Base-by-base conservation (phyloP, 139 green algal genomes). In the Chlorella sp. region DNA sequence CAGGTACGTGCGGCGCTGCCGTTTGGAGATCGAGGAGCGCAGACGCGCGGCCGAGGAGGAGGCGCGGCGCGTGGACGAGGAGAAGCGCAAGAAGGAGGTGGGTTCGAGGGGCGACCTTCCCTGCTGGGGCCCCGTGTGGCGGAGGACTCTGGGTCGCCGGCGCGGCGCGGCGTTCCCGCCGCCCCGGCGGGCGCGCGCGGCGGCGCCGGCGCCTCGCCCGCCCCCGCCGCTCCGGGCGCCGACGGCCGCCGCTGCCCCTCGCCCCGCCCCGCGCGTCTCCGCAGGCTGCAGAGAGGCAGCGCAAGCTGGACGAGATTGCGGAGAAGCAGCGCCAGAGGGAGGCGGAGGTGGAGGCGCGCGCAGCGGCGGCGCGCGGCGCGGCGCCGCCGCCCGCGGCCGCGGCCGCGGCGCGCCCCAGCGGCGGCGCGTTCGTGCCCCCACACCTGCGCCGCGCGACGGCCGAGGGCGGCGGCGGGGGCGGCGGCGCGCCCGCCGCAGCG, bases 1-100 rank as follows among this genome's bases (percentile, higher is more conserved):
- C n/a, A n/a, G n/a, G n/a, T 98, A 92, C 69, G 89, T 96, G 50
- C 77, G 82, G 33, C 85, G 88, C 17, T 91, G 90, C 71, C 84
- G 87, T 2, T 14, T 90, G 65, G 51, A 90, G 72, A 78, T 95
- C 38, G 84, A 93, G 64, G 72, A 88, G 48, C 65, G n/a, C n/a
- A n/a, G n/a, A n/a, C n/a, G 35, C 23, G 60, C 35, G 50, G 82
- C 88, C 69, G 79, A 83, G 59, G 81, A 87, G 68, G 64, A 58
- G 23, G 58, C 45, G 40, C 27, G 43, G 42, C 35, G 76, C 46
- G 56, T 70, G 25, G 80, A 86, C 63, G 58, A 69, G 40, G 75
- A 74, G 59, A 75, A 79, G 76, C 56, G 65, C 41, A 38, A 55
- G 50, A 53, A 36, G 14, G 64, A 73, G 42, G 74, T 60, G 71